phyloP scores from a whole-genome alignment of 345 rosid species.

The Anastatica hierochuntica region DNA sequence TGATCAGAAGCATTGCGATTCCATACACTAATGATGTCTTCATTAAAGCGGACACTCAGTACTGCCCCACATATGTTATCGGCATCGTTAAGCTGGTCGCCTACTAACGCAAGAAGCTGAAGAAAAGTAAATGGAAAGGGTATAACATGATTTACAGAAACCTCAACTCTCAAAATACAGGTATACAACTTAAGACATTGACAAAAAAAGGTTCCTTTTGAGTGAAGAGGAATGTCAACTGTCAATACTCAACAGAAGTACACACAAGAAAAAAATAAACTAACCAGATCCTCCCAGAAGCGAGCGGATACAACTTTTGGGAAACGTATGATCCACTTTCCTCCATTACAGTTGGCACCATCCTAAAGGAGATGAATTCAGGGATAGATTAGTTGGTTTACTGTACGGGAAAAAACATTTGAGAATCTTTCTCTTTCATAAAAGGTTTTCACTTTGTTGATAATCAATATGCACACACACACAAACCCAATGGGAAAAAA shows the following conservation, averaged over 20 bases:
- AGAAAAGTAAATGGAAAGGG: background rate
- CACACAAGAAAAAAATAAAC: constrained; percentile 12
- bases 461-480: background rate
- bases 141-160: background rate
- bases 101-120: constrained; percentile 89
- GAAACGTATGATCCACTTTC: constrained; percentile 96
- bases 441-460: background rate
- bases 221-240: background rate
- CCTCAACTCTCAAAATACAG: background rate
- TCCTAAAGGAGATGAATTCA: constrained; percentile 40
- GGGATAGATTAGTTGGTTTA: background rate
- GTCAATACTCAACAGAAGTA: background rate
- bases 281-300: constrained; percentile 98
- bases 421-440: background rate
- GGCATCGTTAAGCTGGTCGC: constrained; percentile 80
- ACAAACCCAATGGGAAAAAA: background rate
- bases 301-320: constrained; percentile 88
- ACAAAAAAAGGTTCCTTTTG: constrained; percentile 5
- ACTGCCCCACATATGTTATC: constrained; percentile 90
- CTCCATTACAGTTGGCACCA: constrained; percentile 86
- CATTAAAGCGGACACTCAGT: constrained; percentile 81
- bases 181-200: background rate
- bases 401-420: background rate
- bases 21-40: constrained; percentile 90
- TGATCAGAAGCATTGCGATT: constrained; percentile 87